These are phyloP conservation scores for Lactarius hatsudake DNA, from an alignment of 768 basidiomycete species.

Conservation along the genomic window DNA sequence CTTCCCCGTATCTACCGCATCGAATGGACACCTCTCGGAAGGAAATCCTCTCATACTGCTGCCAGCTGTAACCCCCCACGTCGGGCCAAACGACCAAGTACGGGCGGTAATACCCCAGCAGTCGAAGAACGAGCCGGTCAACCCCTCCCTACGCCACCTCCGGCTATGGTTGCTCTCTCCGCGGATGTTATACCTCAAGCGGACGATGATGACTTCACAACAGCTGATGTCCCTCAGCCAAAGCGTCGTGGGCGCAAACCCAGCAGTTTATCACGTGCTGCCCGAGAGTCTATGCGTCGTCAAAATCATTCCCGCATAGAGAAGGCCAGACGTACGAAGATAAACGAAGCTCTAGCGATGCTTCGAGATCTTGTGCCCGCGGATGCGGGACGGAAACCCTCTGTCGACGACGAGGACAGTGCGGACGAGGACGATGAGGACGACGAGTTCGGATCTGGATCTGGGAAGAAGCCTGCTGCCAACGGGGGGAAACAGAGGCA, in stretches of 20 bases:
- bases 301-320: constrained; percentile 95
- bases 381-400: constrained; percentile 38
- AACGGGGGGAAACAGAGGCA: constrained; percentile 15
- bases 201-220: constrained; percentile 30
- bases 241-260: constrained; percentile 74
- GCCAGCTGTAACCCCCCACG: constrained; percentile 46
- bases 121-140: background rate
- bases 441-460: constrained; percentile 16
- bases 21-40: constrained; percentile 22
- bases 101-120: background rate
- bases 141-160: constrained; percentile 28
- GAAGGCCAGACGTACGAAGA: constrained; percentile 90
- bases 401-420: constrained; percentile 36
- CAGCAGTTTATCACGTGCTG: constrained; percentile 66
- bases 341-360: constrained; percentile 84
- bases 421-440: constrained; percentile 37
- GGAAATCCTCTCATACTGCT: constrained; percentile 34
- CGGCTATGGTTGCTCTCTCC: constrained; percentile 7
- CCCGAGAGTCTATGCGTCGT: constrained; percentile 84
- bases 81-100: constrained; percentile 41
- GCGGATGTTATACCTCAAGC: constrained; percentile 19
- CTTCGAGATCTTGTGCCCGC: constrained; percentile 73
- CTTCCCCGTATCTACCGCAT: background rate
- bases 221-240: constrained; percentile 35
- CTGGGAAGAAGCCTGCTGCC: constrained; percentile 12